Evolutionary conservation across 805 yeast genomes (phyloP), one percentile per base, ranked within the genome.

Genomic region (Barnettozyma salicaria): DNA sequence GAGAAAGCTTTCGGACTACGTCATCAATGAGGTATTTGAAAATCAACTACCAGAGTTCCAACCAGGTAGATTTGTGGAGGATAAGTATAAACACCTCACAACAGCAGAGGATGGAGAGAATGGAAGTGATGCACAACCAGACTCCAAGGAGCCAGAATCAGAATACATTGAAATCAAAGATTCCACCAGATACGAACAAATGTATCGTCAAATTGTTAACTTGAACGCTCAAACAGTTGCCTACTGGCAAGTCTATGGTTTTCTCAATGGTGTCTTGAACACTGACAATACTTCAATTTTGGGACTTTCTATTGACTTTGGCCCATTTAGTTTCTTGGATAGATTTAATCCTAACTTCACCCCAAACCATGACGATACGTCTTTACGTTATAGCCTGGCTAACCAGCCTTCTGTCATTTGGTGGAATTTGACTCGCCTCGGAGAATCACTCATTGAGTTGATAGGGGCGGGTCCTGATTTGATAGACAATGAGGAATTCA

Each of bases 321-420:
- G 97, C 3, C 97, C 98, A 1, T 92, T 85, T 62, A 84, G 94
- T 14, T 82, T 88, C 42, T 72, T 89, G 81, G 96, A 89, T 53
- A 74, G 72, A 31, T 90, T 80, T 55, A 79, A 86, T 51, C 89
- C 94, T 12, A 59, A 70, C 33, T 90, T 72, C 53, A 84, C 97
- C 0, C 90, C 97, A 2, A 90, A 92, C 55, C 87, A 86, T 39
- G 97, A 88, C 53, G 98, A 92, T 58, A 71, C 68, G 29, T 62
- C 65, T 33, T 56, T 65, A 13, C 67, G 96, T 30, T 90, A 92
- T 56, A 75, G 87, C 7, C 89, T 81, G 61, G 70, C 71, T n/a
- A 87, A 84, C 52, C 80, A 86, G 9, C 97, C 97, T 0, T 72
- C 80, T 19, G 75, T 89, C 0, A 78, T 90, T 30, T 87, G 95